Conservation (phyloP, 1,139 yeast genomes). For the Diutina catenulata region DNA sequence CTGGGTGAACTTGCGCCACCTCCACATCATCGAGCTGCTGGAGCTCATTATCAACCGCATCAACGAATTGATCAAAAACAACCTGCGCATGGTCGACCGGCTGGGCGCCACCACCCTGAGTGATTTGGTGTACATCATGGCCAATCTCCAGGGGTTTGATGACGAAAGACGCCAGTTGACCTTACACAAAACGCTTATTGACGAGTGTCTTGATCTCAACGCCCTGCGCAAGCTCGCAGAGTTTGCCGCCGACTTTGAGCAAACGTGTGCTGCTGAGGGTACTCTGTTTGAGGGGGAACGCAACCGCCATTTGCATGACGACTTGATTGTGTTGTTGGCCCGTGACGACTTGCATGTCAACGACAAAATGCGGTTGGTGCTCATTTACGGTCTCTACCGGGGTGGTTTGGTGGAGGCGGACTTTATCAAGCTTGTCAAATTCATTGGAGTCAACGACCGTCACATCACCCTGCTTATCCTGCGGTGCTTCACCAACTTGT, state of each 20-base stretch:
- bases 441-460: slow-evolving; percentile 49
- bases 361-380: slow-evolving; percentile 69
- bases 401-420: slow-evolving; percentile 78
- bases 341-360: slow-evolving; percentile 37
- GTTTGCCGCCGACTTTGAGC: slow-evolving; percentile 58
- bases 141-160: slow-evolving; percentile 57
- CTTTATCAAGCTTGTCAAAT: slow-evolving; percentile 55
- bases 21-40: slow-evolving; percentile 68
- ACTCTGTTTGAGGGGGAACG: slow-evolving; percentile 58
- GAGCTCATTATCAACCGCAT: slow-evolving; percentile 51
- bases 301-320: slow-evolving; percentile 54
- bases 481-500: slow-evolving; percentile 52
- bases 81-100: slow-evolving; percentile 60
- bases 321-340: slow-evolving; percentile 47
- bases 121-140: slow-evolving; percentile 55
- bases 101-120: slow-evolving; percentile 47
- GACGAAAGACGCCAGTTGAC: slow-evolving; percentile 52
- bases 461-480: slow-evolving; percentile 39
- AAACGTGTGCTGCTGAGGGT: slow-evolving; percentile 67
- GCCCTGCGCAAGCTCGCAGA: slow-evolving; percentile 45
- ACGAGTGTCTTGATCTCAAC: slow-evolving; percentile 42
- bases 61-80: slow-evolving; percentile 57
- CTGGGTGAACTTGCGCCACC: slow-evolving; percentile 64
- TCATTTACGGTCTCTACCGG: slow-evolving; percentile 68
- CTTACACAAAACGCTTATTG: slow-evolving; percentile 49